Conservation (phyloP, 1,284 basidiomycete genomes). For the Ustilago shanxiensis region DNA sequence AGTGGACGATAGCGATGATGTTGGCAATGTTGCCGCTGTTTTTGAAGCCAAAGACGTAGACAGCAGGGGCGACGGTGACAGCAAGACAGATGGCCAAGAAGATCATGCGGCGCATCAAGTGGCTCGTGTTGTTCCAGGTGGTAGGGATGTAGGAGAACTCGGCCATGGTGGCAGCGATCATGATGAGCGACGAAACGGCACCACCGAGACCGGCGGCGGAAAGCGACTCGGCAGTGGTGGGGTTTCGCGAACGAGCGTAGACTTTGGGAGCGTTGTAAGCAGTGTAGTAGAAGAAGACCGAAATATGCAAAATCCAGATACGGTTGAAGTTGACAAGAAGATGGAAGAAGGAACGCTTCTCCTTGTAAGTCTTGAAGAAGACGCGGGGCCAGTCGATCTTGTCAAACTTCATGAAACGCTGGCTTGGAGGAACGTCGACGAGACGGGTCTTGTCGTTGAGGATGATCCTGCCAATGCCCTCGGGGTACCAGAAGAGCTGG, state of each 20-base stretch:
- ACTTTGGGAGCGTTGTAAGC: slow-evolving; percentile 87
- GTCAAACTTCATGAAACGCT: slow-evolving; percentile 71
- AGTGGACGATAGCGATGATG: slow-evolving; percentile 63
- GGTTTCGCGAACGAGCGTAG: slow-evolving; percentile 76
- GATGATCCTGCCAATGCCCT: slow-evolving; percentile 92
- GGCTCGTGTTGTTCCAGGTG: slow-evolving; percentile 70
- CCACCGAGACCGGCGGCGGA: slow-evolving; percentile 68
- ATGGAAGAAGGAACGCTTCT: slow-evolving; percentile 69
- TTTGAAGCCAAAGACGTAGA: slow-evolving; percentile 69
- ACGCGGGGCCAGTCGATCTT: slow-evolving; percentile 69
- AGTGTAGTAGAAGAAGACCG: slow-evolving; percentile 70
- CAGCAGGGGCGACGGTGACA: slow-evolving; percentile 66
- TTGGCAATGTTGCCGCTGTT: slow-evolving; percentile 55
- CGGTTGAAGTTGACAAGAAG: slow-evolving; percentile 70
- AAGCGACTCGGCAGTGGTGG: slow-evolving; percentile 59
- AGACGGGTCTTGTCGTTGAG: slow-evolving; percentile 85
- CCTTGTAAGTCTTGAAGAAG: slow-evolving; percentile 70
- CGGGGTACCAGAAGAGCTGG: slow-evolving; percentile 99
- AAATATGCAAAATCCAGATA: slow-evolving; percentile 70
- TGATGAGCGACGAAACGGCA: slow-evolving; percentile 67
- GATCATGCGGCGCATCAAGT: slow-evolving; percentile 65
- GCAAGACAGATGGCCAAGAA: slow-evolving; percentile 67
- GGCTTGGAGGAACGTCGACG: slow-evolving; percentile 68
- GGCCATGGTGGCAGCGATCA: slow-evolving; percentile 68
- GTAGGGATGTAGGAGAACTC: slow-evolving; percentile 69